A percentile compares a stretch with the other conserved stretches of the same genome.
phyloP scores from a whole-genome alignment of 1,284 basidiomycete species.

The Porogramme epimiltina region DNA sequence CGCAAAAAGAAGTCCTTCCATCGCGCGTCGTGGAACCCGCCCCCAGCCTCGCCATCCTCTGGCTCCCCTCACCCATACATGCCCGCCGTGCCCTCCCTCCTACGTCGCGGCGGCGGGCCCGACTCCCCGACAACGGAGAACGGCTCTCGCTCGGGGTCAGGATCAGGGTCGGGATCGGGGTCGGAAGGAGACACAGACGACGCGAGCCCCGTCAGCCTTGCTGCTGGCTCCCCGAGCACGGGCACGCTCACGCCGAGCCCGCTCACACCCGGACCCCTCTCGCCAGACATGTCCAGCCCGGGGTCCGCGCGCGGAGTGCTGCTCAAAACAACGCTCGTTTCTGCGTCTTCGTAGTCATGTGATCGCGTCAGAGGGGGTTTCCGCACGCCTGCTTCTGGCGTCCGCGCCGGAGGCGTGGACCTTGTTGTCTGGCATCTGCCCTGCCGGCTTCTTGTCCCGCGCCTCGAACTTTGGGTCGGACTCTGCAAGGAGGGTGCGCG shows the following conservation, averaged over 20 bases:
- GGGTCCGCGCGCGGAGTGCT: slow-evolving; percentile 4
- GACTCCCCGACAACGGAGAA: not conserved
- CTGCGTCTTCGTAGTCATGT: slow-evolving; percentile 14
- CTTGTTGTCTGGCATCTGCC: too few species aligned
- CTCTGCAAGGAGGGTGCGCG: not conserved
- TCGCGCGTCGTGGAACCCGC: slow-evolving; percentile 55
- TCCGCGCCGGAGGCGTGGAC: too few species aligned
- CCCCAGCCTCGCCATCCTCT: slow-evolving; percentile 17
- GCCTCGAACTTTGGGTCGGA: too few species aligned
- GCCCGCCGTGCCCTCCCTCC: slow-evolving; percentile 1
- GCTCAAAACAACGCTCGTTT: slow-evolving; percentile 16
- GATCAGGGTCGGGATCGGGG: not conserved
- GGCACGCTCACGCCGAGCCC: slow-evolving; percentile 23
- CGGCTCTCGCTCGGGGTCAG: too few species aligned
- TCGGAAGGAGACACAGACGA: slow-evolving; percentile 1
- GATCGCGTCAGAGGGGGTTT: too few species aligned
- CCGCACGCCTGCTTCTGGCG: too few species aligned
- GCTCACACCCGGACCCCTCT: slow-evolving; percentile 17
- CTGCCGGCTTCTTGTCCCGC: too few species aligned
- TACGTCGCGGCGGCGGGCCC: too few species aligned
- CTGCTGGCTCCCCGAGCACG: slow-evolving; percentile 20
- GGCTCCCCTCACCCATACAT: slow-evolving; percentile 4
- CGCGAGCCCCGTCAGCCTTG: slow-evolving; percentile 13
- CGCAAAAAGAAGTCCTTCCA: slow-evolving; percentile 59
- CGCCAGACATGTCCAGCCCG: not conserved